These are phyloP conservation scores for Starmerella apis DNA, from an alignment of 805 yeast species.

Conservation along the genomic window DNA sequence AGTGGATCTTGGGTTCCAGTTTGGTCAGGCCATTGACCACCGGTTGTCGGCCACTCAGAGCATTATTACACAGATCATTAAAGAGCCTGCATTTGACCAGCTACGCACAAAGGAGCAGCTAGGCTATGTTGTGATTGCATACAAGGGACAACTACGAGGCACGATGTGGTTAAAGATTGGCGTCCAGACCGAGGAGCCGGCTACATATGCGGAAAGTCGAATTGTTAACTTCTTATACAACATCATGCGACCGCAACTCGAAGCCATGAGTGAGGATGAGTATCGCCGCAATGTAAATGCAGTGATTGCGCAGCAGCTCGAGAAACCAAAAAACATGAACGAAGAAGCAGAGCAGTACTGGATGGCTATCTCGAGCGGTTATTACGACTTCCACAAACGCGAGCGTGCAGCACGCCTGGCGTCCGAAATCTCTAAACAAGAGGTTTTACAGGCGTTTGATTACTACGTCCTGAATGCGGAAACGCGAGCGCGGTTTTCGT, in stretches of 20 bases:
- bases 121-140: conserved; percentile 87
- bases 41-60: conserved; percentile 44
- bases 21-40: conserved; percentile 42
- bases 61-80: conserved; percentile 57
- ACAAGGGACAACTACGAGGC: conserved; percentile 57
- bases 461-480: conserved; percentile 36
- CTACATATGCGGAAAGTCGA: conserved; percentile 65
- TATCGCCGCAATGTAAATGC: conserved; percentile 62
- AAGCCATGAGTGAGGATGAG: conserved; percentile 49
- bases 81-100: conserved; percentile 83
- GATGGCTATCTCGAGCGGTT: conserved; percentile 61
- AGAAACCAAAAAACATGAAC: conserved; percentile 62
- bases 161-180: conserved; percentile 61
- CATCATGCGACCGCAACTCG: conserved; percentile 38
- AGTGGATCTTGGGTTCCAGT: conserved; percentile 64
- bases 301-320: conserved; percentile 51
- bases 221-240: conserved; percentile 52
- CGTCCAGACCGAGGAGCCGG: conserved; percentile 72
- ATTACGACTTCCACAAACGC: conserved; percentile 59
- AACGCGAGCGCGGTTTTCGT: conserved; percentile 38
- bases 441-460: conserved; percentile 48
- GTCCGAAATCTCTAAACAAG: conserved; percentile 43
- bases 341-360: conserved; percentile 66
- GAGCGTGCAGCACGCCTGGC: conserved; percentile 49
- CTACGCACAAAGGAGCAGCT: conserved; percentile 89